Base-by-base conservation (phyloP, 352 stramenopile species). In the Aphanomyces invadans region DNA sequence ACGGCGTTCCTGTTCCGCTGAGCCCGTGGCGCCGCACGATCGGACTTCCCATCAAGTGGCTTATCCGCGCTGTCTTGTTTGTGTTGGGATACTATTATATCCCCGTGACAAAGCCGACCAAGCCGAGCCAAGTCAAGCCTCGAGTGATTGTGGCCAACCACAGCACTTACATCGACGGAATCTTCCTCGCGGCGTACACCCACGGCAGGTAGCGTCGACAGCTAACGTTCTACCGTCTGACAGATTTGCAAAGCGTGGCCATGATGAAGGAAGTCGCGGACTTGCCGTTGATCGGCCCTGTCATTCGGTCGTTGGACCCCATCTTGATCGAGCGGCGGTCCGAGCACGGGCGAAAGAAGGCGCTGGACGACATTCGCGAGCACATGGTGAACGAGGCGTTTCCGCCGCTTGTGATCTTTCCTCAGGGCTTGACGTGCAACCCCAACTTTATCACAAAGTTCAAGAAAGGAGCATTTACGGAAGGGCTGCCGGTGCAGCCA, bases 131-230 rank as follows among this genome's bases (percentile, higher is more conserved):
- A 15, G 36, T 42, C 36, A 42, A 42, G 15, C 36, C 36, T 36
- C 72, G 78, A 21, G 76, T 89, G 12, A 74, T 89, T 42, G 75
- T 88, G 65, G 80, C 74, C 70, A 89, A 89, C 74, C 80, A 89
- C 70, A 70, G 85, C 54, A 72, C 75, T 21, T 89, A 87, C 67
- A 72, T 89, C 33, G 80, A 89, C 61, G 80, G 80, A 0, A 60
- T 81, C 17, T 89, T 80, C 74, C 70, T 83, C 45, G 76, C 80
- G 59, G 77, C 73, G 44, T 73, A 80, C 64, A 42, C 36, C 36
- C 36, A 42, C 36, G 36, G 36, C 36, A 42, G 36, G 36, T 42
- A 42, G n/a, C n/a, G n/a, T n/a, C n/a, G n/a, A n/a, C n/a, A n/a
- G n/a, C n/a, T n/a, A n/a, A n/a, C n/a, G n/a, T n/a, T n/a, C n/a